Percentiles rank a stretch among this genome's conserved stretches.
These are phyloP conservation scores for Curvularia lunata DNA, from an alignment of 2,329 filamentous ascomycete genomes.

Conservation along the genomic window DNA sequence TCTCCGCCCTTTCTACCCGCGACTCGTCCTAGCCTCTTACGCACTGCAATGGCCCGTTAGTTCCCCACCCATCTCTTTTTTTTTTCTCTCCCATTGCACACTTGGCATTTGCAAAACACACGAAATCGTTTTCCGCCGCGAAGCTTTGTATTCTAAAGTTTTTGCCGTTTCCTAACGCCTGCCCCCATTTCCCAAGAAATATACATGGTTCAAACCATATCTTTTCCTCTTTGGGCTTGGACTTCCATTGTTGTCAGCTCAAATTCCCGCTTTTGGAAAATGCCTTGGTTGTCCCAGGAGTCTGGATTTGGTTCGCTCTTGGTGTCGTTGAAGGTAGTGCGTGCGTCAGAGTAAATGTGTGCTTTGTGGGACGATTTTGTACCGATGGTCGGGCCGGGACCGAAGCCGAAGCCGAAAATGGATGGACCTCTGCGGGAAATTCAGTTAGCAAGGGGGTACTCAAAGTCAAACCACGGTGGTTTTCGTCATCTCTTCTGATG, in stretches of 20 bases:
- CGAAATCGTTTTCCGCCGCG: conserved; percentile 1
- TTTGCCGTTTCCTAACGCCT: neutral
- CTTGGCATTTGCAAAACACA: neutral
- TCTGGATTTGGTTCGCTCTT: conserved; percentile 22
- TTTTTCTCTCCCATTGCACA: neutral
- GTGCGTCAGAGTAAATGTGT: conserved; percentile 31
- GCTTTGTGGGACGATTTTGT: conserved; percentile 26
- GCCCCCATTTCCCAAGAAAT: neutral
- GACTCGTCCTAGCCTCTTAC: neutral
- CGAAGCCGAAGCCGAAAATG: conserved; percentile 16
- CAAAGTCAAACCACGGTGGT: neutral
- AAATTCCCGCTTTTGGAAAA: conserved; percentile 35
- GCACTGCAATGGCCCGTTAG: neutral
- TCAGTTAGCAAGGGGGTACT: neutral
- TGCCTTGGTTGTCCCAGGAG: conserved; percentile 35
- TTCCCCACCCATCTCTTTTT: too few species aligned
- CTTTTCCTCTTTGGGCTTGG: conserved; percentile 9
- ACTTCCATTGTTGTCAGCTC: conserved; percentile 31
- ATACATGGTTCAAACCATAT: conserved; percentile 6
- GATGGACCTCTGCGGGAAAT: conserved; percentile 4
- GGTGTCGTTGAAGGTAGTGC: conserved; percentile 21
- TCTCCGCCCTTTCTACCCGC: neutral
- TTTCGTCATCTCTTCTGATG: neutral
- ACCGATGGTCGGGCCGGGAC: conserved; percentile 16
- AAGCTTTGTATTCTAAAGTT: conserved; percentile 10